Evolutionary conservation across 371 early-diverging fungal genomes (phyloP).

Genomic region (Apophysomyces sp.): DNA sequence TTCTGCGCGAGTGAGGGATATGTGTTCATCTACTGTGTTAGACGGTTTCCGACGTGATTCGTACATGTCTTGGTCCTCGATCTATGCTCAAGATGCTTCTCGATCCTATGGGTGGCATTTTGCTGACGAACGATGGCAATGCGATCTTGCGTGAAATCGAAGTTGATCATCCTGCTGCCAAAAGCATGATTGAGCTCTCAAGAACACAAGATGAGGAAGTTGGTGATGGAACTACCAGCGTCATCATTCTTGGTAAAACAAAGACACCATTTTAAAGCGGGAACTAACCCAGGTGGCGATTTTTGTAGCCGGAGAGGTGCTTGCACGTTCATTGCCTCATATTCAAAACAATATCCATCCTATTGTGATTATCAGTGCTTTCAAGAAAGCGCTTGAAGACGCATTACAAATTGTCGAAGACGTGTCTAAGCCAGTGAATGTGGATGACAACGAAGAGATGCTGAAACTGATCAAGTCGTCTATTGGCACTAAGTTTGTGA

Average conservation of each 20-base stretch:
- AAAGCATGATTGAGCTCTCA: conserved; percentile 99
- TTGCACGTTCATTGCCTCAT: conserved; percentile 89
- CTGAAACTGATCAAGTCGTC: conserved; percentile 86
- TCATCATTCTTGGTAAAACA: conserved; percentile 92
- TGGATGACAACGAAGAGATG: conserved; percentile 85
- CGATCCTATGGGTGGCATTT: conserved; percentile 99
- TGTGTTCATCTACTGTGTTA: conserved; percentile 25
- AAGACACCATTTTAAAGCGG: background rate
- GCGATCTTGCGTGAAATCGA: conserved; percentile 99
- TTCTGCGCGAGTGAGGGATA: background rate
- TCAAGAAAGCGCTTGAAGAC: conserved; percentile 93
- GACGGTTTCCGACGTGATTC: conserved; percentile 98
- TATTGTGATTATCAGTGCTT: conserved; percentile 93
- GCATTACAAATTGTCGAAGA: conserved; percentile 83
- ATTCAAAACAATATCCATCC: conserved; percentile 98
- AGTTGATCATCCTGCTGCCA: conserved; percentile 99
- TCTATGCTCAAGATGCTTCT: conserved; percentile 99
- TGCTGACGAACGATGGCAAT: conserved; percentile 99
- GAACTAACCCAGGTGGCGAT: background rate
- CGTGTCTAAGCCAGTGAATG: conserved; percentile 84
- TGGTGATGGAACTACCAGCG: conserved; percentile 99
- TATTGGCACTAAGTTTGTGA: conserved; percentile 98
- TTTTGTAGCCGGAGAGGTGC: conserved; percentile 89
- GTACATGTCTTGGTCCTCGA: conserved; percentile 99
- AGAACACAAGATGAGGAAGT: conserved; percentile 99